Evolutionary conservation across 352 stramenopile genomes (phyloP).

Genomic region (Pythium aquatile): DNA sequence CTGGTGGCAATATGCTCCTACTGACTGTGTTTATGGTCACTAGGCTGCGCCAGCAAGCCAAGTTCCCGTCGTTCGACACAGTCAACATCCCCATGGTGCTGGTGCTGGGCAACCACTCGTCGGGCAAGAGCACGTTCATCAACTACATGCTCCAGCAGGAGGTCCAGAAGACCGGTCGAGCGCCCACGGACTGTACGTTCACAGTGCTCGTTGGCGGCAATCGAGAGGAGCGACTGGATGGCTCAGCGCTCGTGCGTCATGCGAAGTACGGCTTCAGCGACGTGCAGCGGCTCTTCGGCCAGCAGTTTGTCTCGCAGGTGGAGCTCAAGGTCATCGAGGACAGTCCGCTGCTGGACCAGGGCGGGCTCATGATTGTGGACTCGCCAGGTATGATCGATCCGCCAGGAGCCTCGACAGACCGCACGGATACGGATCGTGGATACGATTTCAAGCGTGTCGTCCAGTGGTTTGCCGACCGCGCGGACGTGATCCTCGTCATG

Average conservation of each 20-base stretch:
- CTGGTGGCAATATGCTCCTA: not conserved
- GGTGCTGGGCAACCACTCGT: constrained; percentile 85
- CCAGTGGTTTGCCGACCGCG: constrained; percentile 83
- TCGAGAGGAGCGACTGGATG: constrained; percentile 74
- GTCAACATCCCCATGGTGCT: constrained; percentile 85
- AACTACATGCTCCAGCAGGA: constrained; percentile 85
- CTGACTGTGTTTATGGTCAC: not conserved
- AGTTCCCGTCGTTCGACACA: constrained; percentile 77
- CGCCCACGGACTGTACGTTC: constrained; percentile 83
- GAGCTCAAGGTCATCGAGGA: constrained; percentile 80
- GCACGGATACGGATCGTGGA: constrained; percentile 70
- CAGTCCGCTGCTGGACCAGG: constrained; percentile 69
- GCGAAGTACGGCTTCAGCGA: constrained; percentile 81
- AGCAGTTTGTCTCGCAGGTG: constrained; percentile 82
- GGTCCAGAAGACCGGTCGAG: constrained; percentile 80
- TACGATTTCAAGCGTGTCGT: constrained; percentile 89
- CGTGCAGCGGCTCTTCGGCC: constrained; percentile 74
- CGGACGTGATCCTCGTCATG: constrained; percentile 88
- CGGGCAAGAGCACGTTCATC: constrained; percentile 86
- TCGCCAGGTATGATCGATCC: constrained; percentile 88
- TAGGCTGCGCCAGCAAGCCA: constrained; percentile 58
- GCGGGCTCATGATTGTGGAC: constrained; percentile 83
- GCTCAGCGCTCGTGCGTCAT: constrained; percentile 64
- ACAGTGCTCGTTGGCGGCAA: constrained; percentile 71
- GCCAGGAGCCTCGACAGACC: constrained; percentile 50